phyloP scores from a whole-genome alignment of 2,329 filamentous ascomycete genomes.

The Neonectria hederae region DNA sequence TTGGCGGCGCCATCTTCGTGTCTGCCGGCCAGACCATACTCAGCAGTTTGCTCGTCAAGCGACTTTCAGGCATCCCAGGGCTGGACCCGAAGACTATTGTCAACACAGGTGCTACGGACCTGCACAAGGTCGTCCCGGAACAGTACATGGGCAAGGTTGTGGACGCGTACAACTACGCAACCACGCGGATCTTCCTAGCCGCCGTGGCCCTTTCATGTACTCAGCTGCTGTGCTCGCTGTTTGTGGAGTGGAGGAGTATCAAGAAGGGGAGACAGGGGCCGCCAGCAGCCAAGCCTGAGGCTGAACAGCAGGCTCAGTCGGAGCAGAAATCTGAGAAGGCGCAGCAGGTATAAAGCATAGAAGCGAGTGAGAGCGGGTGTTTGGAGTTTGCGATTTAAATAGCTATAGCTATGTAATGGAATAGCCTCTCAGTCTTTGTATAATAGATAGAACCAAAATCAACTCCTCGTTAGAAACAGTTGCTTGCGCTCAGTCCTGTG shows the following conservation, averaged over 20 bases:
- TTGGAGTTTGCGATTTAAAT: slow-evolving; percentile 3
- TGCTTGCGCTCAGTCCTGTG: neutral
- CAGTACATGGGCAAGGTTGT: slow-evolving; percentile 64
- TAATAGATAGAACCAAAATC: slow-evolving; percentile 1
- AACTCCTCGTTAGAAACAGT: neutral
- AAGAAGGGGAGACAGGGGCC: slow-evolving; percentile 57
- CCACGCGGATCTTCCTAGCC: slow-evolving; percentile 71
- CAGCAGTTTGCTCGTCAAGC: slow-evolving; percentile 55
- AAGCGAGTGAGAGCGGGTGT: neutral
- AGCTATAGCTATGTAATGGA: neutral
- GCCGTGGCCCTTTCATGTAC: slow-evolving; percentile 64
- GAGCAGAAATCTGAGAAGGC: slow-evolving; percentile 19
- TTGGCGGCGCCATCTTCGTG: slow-evolving; percentile 67
- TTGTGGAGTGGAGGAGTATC: slow-evolving; percentile 74
- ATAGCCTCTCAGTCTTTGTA: slow-evolving; percentile 10
- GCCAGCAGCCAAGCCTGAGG: slow-evolving; percentile 1
- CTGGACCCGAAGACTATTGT: slow-evolving; percentile 56
- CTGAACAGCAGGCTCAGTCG: neutral
- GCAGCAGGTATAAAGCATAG: neutral
- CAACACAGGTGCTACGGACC: slow-evolving; percentile 65
- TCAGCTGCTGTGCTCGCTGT: slow-evolving; percentile 65
- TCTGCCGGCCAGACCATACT: slow-evolving; percentile 66
- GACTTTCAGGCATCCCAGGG: slow-evolving; percentile 52
- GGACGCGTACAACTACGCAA: slow-evolving; percentile 70
- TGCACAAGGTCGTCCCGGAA: slow-evolving; percentile 62